These are phyloP conservation scores for Ustilago loliicola DNA, from an alignment of 1,284 basidiomycete genomes.

Conservation along the genomic window DNA sequence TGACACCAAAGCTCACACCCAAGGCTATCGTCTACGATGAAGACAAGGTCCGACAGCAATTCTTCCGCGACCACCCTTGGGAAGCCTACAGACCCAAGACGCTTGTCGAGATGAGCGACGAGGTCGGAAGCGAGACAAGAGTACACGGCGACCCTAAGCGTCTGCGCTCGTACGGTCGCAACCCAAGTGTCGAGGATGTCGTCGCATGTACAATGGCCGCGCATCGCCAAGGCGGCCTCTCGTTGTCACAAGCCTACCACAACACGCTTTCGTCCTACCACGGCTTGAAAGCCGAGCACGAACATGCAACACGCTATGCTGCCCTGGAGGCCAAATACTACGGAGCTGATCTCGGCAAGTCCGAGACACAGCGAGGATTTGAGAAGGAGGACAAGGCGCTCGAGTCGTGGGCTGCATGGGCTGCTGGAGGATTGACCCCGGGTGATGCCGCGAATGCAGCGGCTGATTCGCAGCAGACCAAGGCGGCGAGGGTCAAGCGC, in stretches of 20 bases:
- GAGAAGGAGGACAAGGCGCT: constrained; percentile 61
- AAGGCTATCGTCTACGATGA: constrained; percentile 83
- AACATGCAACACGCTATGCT: constrained; percentile 82
- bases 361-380: constrained; percentile 62
- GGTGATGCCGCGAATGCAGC: constrained; percentile 21
- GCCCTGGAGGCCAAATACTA: constrained; percentile 83
- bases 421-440: constrained; percentile 22
- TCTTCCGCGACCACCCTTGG: constrained; percentile 96
- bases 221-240: constrained; percentile 77
- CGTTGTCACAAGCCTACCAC: constrained; percentile 84
- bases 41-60: constrained; percentile 87
- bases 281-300: constrained; percentile 74
- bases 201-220: constrained; percentile 85
- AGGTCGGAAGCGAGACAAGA: constrained; percentile 74
- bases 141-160: constrained; percentile 76
- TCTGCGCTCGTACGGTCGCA: constrained; percentile 71
- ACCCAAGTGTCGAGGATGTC: constrained; percentile 88
- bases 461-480: constrained; percentile 36
- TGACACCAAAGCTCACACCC: constrained; percentile 75
- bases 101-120: constrained; percentile 77
- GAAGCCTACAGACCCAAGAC: constrained; percentile 87
- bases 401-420: constrained; percentile 58
- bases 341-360: constrained; percentile 78
- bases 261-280: constrained; percentile 63
- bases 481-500: constrained; percentile 42